Base-by-base conservation (phyloP, 176 grass and related monocot species). In the Puccinellia tenuiflora region DNA sequence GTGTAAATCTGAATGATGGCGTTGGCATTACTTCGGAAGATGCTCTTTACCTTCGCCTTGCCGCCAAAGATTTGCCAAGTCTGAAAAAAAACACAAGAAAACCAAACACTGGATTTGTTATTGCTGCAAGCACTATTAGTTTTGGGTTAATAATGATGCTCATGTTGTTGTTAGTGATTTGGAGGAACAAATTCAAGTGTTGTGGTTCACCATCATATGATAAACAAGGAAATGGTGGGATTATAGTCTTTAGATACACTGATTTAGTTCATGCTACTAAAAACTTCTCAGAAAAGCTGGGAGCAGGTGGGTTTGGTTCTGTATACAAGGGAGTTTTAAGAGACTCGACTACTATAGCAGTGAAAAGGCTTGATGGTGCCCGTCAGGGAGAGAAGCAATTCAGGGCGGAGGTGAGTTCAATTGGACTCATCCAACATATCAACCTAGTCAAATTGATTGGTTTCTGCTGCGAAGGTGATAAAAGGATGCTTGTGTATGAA, bases 371-470 rank as follows among this genome's bases (percentile, higher is more conserved):
- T 14, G 83, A 88, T 24, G 73, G 54, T 26, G 37, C 43, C 55
- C 12, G 8, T 22, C 81, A 72, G 18, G 90, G 86, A 30, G 90
- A 92, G 55, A 88, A 88, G 55, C 90, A 92, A 37, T 92, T 92
- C 71, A 80, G 82, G 53, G 37, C 86, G 1, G 90, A 92, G 68
- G 86, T 88, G 25, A 87, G 86, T 67, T 88, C 90, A 20, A 73
- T 88, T 3, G 90, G 90, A n/a, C 40, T 81, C 4, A 88, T 92
- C 22, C 90, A 92, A 18, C 90, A 92, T 68, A 61, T 82, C 14
- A 92, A 88, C 51, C 86, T 92, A 34, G 85, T 92, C 21, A 71
- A 68, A 11, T 50, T 91, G 50, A 82, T 91, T 10, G 90, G 82
- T 20, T 88, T 91, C 79, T 91, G 86, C 33, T 85, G 85, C 0